Conservation (phyloP, 371 early-diverging fungal genomes). For the Capillidium heterosporum region DNA sequence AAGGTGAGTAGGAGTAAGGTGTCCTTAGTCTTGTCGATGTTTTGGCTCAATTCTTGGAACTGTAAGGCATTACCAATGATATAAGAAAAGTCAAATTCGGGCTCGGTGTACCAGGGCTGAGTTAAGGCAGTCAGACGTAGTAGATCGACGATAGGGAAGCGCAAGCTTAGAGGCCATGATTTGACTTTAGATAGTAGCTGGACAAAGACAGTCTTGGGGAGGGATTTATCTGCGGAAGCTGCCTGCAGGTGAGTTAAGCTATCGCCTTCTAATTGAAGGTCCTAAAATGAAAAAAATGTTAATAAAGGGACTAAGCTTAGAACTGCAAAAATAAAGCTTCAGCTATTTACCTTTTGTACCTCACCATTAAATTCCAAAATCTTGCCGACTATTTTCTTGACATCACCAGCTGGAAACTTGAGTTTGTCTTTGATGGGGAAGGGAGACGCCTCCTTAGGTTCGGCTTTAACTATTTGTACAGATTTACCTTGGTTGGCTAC, state of each 20-base stretch:
- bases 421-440: slow-evolving; percentile 9
- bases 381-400: slow-evolving; percentile 51
- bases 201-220: background rate
- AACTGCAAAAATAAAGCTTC: slow-evolving; percentile 12
- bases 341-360: slow-evolving; percentile 4
- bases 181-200: slow-evolving; percentile 7
- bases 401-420: slow-evolving; percentile 49
- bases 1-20: slow-evolving; percentile 14
- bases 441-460: background rate
- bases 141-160: slow-evolving; percentile 77
- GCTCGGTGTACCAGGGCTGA: slow-evolving; percentile 12
- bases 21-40: slow-evolving; percentile 10
- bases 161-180: slow-evolving; percentile 35
- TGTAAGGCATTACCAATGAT: slow-evolving; percentile 6
- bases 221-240: background rate
- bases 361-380: slow-evolving; percentile 36
- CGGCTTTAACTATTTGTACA: slow-evolving; percentile 7
- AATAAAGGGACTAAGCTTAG: background rate
- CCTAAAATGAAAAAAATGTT: slow-evolving; percentile 12
- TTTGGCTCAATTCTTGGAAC: slow-evolving; percentile 8
- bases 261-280: slow-evolving; percentile 14
- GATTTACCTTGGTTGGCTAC: slow-evolving; percentile 16
- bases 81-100: slow-evolving; percentile 6
- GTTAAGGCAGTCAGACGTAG: slow-evolving; percentile 40
- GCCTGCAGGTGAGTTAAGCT: slow-evolving; percentile 20